These are phyloP conservation scores for Rhizophagus sp. DNA, from an alignment of 192 early-diverging fungal species.

Conservation along the genomic window DNA sequence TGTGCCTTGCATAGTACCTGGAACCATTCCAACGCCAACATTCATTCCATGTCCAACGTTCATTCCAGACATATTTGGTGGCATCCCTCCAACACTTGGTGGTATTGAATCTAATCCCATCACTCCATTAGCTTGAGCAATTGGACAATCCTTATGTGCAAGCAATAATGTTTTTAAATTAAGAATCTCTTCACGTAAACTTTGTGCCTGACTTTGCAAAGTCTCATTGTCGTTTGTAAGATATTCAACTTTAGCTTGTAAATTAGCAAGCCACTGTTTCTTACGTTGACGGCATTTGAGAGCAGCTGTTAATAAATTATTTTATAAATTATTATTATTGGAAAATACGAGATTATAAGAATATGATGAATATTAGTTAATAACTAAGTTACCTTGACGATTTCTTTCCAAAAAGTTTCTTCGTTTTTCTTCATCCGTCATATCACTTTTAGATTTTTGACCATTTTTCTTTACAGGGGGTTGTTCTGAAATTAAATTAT, in stretches of 20 bases:
- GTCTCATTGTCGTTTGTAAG: constrained; percentile 68
- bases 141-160: constrained; percentile 76
- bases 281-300: constrained; percentile 92
- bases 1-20: constrained; percentile 18
- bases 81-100: constrained; percentile 24
- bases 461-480: constrained; percentile 32
- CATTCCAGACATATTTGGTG: constrained; percentile 11
- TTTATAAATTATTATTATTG: constrained; percentile 1
- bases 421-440: constrained; percentile 70
- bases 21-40: constrained; percentile 30
- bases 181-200: constrained; percentile 71
- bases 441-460: constrained; percentile 39
- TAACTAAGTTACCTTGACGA: constrained; percentile 61
- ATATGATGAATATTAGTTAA: not conserved
- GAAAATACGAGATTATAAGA: not conserved
- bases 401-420: constrained; percentile 87
- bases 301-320: constrained; percentile 56
- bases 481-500: constrained; percentile 32
- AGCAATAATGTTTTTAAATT: constrained; percentile 75
- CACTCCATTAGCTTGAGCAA: constrained; percentile 69
- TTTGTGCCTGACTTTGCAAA: constrained; percentile 56
- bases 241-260: constrained; percentile 69
- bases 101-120: constrained; percentile 49
- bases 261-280: constrained; percentile 85
- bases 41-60: not conserved